Base-by-base conservation (phyloP, 2,329 filamentous ascomycete species). In the Lecanicillium sp. region DNA sequence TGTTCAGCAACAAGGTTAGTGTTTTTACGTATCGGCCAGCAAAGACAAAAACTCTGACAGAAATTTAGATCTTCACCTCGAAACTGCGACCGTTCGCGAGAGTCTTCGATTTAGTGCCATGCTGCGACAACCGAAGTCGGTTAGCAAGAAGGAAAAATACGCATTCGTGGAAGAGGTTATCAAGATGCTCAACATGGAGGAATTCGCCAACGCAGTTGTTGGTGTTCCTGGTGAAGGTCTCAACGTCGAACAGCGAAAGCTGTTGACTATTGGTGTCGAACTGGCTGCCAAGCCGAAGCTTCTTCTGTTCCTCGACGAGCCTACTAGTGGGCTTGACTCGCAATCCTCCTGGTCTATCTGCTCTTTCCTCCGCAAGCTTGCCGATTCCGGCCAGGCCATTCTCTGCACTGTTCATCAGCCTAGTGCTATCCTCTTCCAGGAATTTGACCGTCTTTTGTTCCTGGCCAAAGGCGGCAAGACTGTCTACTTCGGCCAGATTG, bases 401-500 rank as follows among this genome's bases (percentile, higher is more conserved):
- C 63, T 79, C 0, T 76, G 74, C 45, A 79, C 76, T 0, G 74
- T 79, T 12, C 76, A 79, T 55, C 76, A 79, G 53, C 76, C 76
- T 1, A 72, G 67, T 5, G 73, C 74, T 0, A 68, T 75, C 35
- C 61, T 79, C 4, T 79, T 79, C 57, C 67, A 73, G 50, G 64
- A 70, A 36, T 78, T 85, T 45, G 82, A 85, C 52, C 74, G 75
- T 1, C 66, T 85, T 2, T 66, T 85, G 0, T 81, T 86, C 63
- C 71, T 86, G 3, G 79, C 80, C 8, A 74, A 70, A 48, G 83
- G 83, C 30, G 83, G 83, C 1, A 79, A 73, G 58, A 85, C 81
- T 0, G 80, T 86, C 1, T 87, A 87, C 58, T 86, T 86, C 61
- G 83, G 83, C 7, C 71, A 84, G 2, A 79, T 86, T 33, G 83